phyloP scores from a whole-genome alignment of 148 eudicot genomes.

The Chenopodium quinoa region DNA sequence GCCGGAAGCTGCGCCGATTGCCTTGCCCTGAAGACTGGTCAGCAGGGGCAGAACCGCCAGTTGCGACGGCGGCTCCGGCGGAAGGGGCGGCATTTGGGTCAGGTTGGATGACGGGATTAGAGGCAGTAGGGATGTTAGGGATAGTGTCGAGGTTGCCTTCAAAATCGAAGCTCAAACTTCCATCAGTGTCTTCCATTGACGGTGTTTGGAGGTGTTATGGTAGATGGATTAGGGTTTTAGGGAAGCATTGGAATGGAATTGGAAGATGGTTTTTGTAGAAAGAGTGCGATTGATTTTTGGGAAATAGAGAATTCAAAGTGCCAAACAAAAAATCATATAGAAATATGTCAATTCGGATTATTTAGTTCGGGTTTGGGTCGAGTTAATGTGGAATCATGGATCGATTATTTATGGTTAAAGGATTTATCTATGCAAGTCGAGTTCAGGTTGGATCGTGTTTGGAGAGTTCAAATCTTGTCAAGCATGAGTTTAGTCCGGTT shows the following conservation, averaged over 20 bases:
- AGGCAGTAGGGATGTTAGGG: conserved; percentile 65
- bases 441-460: no score
- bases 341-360: no score
- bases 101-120: conserved; percentile 53
- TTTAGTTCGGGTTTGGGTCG: no score
- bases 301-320: no score
- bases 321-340: no score
- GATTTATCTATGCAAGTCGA: no score
- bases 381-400: no score
- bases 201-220: not conserved
- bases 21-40: conserved; percentile 25
- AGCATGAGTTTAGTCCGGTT: no score
- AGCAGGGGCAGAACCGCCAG: conserved; percentile 20
- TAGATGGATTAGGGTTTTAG: not conserved
- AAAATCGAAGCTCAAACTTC: conserved; percentile 91
- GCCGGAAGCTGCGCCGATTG: conserved; percentile 73
- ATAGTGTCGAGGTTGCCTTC: conserved; percentile 82
- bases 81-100: conserved; percentile 31
- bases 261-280: not conserved
- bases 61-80: conserved; percentile 21
- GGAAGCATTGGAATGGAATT: not conserved
- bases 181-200: conserved; percentile 84
- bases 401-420: no score
- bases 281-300: not conserved
- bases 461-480: no score